These are phyloP conservation scores for Phytophthora tubulina DNA, from an alignment of 352 stramenopile species.

Conservation along the genomic window DNA sequence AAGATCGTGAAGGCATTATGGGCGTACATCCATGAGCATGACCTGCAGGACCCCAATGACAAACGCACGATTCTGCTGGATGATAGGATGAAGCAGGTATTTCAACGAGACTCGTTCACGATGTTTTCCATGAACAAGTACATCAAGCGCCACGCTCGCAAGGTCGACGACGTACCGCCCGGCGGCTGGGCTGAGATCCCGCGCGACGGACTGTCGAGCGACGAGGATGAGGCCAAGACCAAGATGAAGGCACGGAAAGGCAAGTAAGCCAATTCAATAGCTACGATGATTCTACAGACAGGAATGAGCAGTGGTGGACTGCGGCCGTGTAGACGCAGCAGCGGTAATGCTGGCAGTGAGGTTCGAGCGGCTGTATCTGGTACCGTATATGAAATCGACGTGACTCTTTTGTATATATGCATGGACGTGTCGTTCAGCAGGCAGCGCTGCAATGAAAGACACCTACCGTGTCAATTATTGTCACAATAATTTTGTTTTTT, in stretches of 20 bases:
- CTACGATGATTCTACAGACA: conserved; percentile 19
- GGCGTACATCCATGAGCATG: conserved; percentile 96
- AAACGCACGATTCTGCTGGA: conserved; percentile 95
- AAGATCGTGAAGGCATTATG: conserved; percentile 96
- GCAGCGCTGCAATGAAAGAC: not conserved
- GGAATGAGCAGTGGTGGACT: conserved; percentile 4
- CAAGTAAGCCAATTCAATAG: conserved; percentile 16
- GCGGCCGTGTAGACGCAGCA: conserved; percentile 30
- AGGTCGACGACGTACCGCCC: conserved; percentile 66
- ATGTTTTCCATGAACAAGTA: conserved; percentile 94
- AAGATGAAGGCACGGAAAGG: conserved; percentile 52
- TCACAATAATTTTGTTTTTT: conserved; percentile 5
- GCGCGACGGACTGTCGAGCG: conserved; percentile 81
- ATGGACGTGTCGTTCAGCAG: not conserved
- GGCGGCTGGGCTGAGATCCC: conserved; percentile 79
- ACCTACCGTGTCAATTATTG: conserved; percentile 1
- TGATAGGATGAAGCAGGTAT: conserved; percentile 83
- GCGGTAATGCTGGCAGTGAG: conserved; percentile 7
- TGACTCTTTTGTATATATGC: conserved; percentile 37
- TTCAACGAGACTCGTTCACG: conserved; percentile 86
- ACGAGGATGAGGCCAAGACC: conserved; percentile 74
- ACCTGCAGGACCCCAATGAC: conserved; percentile 95
- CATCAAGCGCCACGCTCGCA: conserved; percentile 88
- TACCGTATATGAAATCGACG: conserved; percentile 34
- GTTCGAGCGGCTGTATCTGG: conserved; percentile 21